Conservation (phyloP, 2,329 filamentous ascomycete species). For the Epichloe uncinata region DNA sequence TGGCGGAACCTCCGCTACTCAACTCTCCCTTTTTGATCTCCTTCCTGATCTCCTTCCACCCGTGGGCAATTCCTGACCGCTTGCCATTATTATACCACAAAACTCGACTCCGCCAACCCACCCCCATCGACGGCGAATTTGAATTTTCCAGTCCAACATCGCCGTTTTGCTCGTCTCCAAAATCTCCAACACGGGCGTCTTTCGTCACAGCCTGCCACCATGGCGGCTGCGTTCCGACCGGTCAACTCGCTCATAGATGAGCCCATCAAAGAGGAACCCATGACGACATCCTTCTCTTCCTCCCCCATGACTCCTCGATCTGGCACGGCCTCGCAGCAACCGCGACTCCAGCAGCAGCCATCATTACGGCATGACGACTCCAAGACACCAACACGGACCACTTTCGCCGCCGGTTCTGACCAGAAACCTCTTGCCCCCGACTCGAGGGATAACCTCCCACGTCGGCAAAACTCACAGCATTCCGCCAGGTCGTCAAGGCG, state of each 20-base stretch:
- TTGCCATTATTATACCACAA: not conserved
- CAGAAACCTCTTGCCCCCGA: slow-evolving; percentile 41
- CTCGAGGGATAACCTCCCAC: slow-evolving; percentile 23
- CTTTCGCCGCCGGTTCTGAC: slow-evolving; percentile 30
- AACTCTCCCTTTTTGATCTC: slow-evolving; percentile 7
- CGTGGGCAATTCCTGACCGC: not conserved
- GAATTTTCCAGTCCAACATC: not conserved
- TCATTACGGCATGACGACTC: slow-evolving; percentile 28
- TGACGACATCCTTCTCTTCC: slow-evolving; percentile 21
- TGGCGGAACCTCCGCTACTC: slow-evolving; percentile 5
- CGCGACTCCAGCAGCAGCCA: slow-evolving; percentile 12
- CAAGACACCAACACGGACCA: slow-evolving; percentile 50
- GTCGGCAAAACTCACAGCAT: slow-evolving; percentile 41
- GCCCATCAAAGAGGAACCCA: slow-evolving; percentile 21
- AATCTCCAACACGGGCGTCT: not conserved
- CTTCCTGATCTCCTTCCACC: slow-evolving; percentile 5
- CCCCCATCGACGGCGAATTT: not conserved
- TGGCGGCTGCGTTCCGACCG: slow-evolving; percentile 36
- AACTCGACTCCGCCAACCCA: not conserved
- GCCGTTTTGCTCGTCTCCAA: not conserved
- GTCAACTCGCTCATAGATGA: slow-evolving; percentile 29
- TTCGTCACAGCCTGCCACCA: slow-evolving; percentile 11
- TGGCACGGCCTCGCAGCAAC: slow-evolving; percentile 22
- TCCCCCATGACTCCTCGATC: slow-evolving; percentile 18
- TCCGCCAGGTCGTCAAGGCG: slow-evolving; percentile 41